These are phyloP conservation scores for Calycina marina DNA, from an alignment of 2,329 filamentous ascomycete species.

Conservation along the genomic window DNA sequence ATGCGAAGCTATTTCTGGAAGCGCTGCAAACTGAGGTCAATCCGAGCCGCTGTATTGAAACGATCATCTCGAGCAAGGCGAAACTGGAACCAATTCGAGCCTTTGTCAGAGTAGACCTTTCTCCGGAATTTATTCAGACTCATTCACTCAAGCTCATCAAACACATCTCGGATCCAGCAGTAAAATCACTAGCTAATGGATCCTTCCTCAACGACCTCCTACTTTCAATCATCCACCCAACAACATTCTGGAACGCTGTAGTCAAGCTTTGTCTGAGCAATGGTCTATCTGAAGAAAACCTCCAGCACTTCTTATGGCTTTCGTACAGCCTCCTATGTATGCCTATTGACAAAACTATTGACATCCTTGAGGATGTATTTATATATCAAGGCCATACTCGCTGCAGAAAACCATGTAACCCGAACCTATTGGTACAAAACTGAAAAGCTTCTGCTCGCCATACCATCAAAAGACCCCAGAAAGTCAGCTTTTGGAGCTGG, in stretches of 20 bases:
- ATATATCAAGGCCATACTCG: no score
- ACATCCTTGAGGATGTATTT: conserved; percentile 23
- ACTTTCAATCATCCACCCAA: conserved; percentile 32
- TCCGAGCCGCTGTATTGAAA: conserved; percentile 27
- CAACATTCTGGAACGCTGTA: conserved; percentile 31
- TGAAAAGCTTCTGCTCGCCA: conserved; percentile 23
- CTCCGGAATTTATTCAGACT: conserved; percentile 30
- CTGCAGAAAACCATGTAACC: no score
- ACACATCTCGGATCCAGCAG: conserved; percentile 21
- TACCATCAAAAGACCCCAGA: conserved; percentile 8
- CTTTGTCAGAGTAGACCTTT: conserved; percentile 29
- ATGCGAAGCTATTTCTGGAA: no score
- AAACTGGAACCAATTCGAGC: conserved; percentile 25
- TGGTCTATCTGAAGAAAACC: conserved; percentile 20
- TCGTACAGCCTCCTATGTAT: no score
- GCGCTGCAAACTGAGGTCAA: no score
- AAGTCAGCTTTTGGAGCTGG: conserved; percentile 32
- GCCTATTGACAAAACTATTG: conserved; percentile 31
- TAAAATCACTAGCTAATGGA: conserved; percentile 14
- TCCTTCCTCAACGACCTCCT: conserved; percentile 30
- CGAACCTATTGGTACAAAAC: conserved; percentile 28
- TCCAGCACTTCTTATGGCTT: no score
- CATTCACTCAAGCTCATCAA: conserved; percentile 20
- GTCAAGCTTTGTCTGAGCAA: conserved; percentile 16
- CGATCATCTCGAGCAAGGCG: conserved; percentile 23